Evolutionary conservation across 306 rosid genomes (phyloP).

Genomic region (Crotalaria pallida): DNA sequence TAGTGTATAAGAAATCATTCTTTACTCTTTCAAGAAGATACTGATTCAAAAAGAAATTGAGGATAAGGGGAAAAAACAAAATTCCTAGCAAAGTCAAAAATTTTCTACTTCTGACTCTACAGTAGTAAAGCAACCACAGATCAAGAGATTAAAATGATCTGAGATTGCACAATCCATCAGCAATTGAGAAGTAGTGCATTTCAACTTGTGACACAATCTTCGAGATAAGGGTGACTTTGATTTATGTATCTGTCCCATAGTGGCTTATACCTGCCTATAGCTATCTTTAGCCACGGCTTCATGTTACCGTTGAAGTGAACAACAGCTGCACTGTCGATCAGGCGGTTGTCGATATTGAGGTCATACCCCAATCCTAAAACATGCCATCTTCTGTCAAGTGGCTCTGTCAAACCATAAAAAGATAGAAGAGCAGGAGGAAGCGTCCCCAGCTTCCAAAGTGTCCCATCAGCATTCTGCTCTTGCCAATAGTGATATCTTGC

Average conservation of each 20-base stretch:
- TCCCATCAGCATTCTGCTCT: slow-evolving; percentile 74
- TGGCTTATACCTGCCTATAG: slow-evolving; percentile 76
- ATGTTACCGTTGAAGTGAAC: slow-evolving; percentile 91
- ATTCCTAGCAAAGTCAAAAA: slow-evolving; percentile 64
- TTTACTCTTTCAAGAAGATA: slow-evolving; percentile 41
- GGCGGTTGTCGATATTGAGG: slow-evolving; percentile 76
- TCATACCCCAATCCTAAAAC: slow-evolving; percentile 95
- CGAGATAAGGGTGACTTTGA: slow-evolving; percentile 72
- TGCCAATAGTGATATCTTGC: slow-evolving; percentile 90
- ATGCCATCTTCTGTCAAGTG: slow-evolving; percentile 99
- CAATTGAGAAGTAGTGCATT: slow-evolving; percentile 54
- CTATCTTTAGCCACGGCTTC: slow-evolving; percentile 98
- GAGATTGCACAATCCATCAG: slow-evolving; percentile 40
- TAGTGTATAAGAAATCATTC: slow-evolving; percentile 52
- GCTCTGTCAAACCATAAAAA: slow-evolving; percentile 93
- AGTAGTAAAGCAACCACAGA: slow-evolving; percentile 41
- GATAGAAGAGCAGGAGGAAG: slow-evolving; percentile 92
- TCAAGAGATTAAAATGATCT: slow-evolving; percentile 28
- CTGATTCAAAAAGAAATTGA: slow-evolving; percentile 35
- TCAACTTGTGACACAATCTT: slow-evolving; percentile 73
- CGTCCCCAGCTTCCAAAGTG: slow-evolving; percentile 92
- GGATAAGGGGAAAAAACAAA: slow-evolving; percentile 9
- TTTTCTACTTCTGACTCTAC: slow-evolving; percentile 69
- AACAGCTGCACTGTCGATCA: slow-evolving; percentile 90
- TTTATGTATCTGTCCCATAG: slow-evolving; percentile 87